Base-by-base conservation (phyloP, 2,329 filamentous ascomycete species). In the Leptographium flavum region DNA sequence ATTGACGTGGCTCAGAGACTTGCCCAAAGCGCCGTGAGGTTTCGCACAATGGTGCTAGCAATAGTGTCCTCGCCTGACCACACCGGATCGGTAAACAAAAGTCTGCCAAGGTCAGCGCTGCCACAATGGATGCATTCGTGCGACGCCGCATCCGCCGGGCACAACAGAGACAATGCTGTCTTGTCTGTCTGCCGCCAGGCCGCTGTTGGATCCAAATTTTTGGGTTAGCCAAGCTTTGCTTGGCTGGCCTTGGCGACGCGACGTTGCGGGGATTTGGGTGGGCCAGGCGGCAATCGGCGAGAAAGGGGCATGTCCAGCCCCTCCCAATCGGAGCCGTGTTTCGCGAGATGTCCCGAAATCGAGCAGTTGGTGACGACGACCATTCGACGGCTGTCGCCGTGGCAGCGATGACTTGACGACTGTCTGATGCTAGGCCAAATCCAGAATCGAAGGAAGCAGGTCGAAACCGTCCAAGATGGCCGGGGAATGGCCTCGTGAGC, bases 51-150 rank as follows among this genome's bases (percentile, higher is more conserved):
- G 45, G 70, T 74, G 50, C 67, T 71, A 35, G 73, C 67, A 45
- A 70, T 60, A 21, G 67, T 68, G 49, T 63, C 63, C 45, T 64
- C 64, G 52, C 69, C 69, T 44, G 61, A 63, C 67, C 70, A 76
- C 45, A 66, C 66, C 27, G 74, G 74, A 58, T 76, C 76, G 61
- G 69, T 77, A 59, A 78, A 74, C 49, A 78, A 64, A 58, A 76
- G 68, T 30, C 14, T 30, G 35, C 21, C 15, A 27, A 2, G 17
- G 28, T 33, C n/a, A 15, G 30, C 19, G 21, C 7, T 33, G 35
- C 2, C 23, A 15, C 10, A 25, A 10, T 17, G 17, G 17, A 37
- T 5, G n/a, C 15, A 32, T 22, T 2, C 19, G 43, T 40, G 36
- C 43, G 5, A 40, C 37, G 25, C 27, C 30, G 22, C 22, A 15